Base-by-base conservation (phyloP, 1,139 yeast species). In the Suhomyces taliae region DNA sequence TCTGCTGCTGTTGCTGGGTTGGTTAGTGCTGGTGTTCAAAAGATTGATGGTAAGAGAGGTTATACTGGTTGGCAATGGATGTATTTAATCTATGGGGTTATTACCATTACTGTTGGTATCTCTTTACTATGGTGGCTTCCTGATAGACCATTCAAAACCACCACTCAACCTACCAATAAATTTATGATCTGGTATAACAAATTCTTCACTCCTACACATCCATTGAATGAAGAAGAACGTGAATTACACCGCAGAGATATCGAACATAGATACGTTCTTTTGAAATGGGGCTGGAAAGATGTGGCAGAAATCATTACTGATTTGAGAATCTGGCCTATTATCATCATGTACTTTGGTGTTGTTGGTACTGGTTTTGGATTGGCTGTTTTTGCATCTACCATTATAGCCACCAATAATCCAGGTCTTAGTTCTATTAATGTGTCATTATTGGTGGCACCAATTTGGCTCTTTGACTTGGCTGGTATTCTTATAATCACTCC, bases 301-400 rank as follows among this genome's bases (percentile, higher is more conserved):
- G 72, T 89, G 27, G 62, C 68, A 39, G 64, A 62, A n/a, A 78
- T 89, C 41, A 59, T 87, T 29, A 60, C 74, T 27, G 96, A 89
- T 62, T 59, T 77, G 39, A 75, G 95, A 54, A 74, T 86, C 39
- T 88, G 93, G 93, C 95, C 96, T 1, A 67, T 89, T 50, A 73
- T 87, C 42, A 74, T 89, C 69, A 89, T 89, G 96, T 89, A 89
- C 66, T 90, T 89, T 66, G 96, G 96, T 8, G 96, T 87, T 12
- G 96, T 89, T 15, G 96, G 96, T 40, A 83, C 90, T 14, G 96
- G 96, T 1, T 84, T 79, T 61, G 96, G 96, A 14, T 72, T 89
- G 47, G 90, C 91, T 19, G 93, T 86, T 15, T 89, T 86, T 67
- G 96, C 93, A 2, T 84, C 96, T 5, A 83, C 95, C n/a, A 83